Conservation (phyloP, 1,139 yeast species). For the Pneumocystis canis region DNA sequence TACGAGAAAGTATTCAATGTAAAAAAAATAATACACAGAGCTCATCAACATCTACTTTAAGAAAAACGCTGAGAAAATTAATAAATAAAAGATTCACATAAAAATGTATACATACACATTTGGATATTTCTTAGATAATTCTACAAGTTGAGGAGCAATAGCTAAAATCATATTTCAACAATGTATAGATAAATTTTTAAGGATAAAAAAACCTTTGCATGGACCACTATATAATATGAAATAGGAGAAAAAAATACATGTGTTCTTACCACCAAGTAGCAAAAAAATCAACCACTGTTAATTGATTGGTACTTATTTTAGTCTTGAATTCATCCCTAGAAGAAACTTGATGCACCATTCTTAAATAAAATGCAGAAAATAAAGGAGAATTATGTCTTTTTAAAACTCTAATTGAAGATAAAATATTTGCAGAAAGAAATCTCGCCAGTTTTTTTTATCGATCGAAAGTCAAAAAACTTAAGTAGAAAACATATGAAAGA, state of each 20-base stretch:
- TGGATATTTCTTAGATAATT: constrained; percentile 44
- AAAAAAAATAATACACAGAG: constrained; percentile 13
- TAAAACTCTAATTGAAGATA: neutral
- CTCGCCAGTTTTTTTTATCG: neutral
- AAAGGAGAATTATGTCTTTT: neutral
- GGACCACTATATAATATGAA: neutral
- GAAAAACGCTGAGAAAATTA: constrained; percentile 29
- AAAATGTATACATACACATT: constrained; percentile 31
- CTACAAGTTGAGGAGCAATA: constrained; percentile 81
- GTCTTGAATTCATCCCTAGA: constrained; percentile 41
- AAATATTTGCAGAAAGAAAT: neutral
- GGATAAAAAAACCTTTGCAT: neutral
- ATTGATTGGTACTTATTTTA: constrained; percentile 36
- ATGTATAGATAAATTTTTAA: neutral
- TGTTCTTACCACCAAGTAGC: constrained; percentile 98
- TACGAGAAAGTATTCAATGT: neutral
- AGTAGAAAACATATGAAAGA: too few relatives aligned
- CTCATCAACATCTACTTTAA: constrained; percentile 77
- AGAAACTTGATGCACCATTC: neutral
- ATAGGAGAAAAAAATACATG: constrained; percentile 30
- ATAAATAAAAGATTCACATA: neutral
- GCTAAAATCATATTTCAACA: constrained; percentile 23
- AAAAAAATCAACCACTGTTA: constrained; percentile 80
- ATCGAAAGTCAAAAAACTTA: too few relatives aligned
- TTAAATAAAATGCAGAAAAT: neutral